A percentile compares a stretch with the other conserved stretches of the same genome.
These are phyloP conservation scores for Mollisia scopiformis DNA, from an alignment of 2,329 filamentous ascomycete genomes.

Conservation along the genomic window DNA sequence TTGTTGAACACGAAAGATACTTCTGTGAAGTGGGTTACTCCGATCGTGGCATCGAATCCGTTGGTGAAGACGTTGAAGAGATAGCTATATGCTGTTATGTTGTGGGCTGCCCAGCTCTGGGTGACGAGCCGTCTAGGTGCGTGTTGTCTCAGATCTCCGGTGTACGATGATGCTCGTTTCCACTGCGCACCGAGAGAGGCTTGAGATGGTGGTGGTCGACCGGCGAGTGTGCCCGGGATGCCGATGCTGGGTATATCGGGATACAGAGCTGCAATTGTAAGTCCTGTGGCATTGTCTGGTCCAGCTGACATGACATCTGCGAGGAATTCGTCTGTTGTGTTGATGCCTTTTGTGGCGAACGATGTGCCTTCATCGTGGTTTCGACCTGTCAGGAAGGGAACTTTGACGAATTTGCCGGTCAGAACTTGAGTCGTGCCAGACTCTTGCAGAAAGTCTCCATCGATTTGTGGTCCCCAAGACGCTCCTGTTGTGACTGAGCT, in stretches of 20 bases:
- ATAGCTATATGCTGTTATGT: slow-evolving; percentile 59
- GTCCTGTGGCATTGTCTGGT: slow-evolving; percentile 34
- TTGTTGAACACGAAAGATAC: slow-evolving; percentile 42
- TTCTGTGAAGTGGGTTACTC: slow-evolving; percentile 56
- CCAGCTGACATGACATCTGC: slow-evolving; percentile 6
- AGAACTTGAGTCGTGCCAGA: slow-evolving; percentile 56
- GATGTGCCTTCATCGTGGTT: slow-evolving; percentile 68
- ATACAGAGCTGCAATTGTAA: slow-evolving; percentile 49
- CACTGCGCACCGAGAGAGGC: slow-evolving; percentile 46
- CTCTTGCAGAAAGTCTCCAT: slow-evolving; percentile 58
- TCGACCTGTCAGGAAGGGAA: slow-evolving; percentile 64
- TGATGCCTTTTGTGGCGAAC: slow-evolving; percentile 56
- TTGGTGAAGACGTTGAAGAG: slow-evolving; percentile 60
- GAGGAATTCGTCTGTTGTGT: slow-evolving; percentile 55
- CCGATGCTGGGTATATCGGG: slow-evolving; percentile 52
- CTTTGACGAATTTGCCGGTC: slow-evolving; percentile 62
- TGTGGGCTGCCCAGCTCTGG: slow-evolving; percentile 52
- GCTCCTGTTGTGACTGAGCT: slow-evolving; percentile 46
- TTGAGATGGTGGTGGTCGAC: slow-evolving; percentile 14
- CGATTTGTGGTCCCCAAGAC: slow-evolving; percentile 46
- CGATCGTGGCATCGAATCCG: slow-evolving; percentile 44
- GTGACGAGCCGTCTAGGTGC: slow-evolving; percentile 56
- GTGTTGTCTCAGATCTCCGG: slow-evolving; percentile 58
- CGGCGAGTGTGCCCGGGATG: slow-evolving; percentile 43
- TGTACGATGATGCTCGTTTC: slow-evolving; percentile 56